These are phyloP conservation scores for Phytophthora sansomeana DNA, from an alignment of 352 stramenopile genomes.

Conservation along the genomic window DNA sequence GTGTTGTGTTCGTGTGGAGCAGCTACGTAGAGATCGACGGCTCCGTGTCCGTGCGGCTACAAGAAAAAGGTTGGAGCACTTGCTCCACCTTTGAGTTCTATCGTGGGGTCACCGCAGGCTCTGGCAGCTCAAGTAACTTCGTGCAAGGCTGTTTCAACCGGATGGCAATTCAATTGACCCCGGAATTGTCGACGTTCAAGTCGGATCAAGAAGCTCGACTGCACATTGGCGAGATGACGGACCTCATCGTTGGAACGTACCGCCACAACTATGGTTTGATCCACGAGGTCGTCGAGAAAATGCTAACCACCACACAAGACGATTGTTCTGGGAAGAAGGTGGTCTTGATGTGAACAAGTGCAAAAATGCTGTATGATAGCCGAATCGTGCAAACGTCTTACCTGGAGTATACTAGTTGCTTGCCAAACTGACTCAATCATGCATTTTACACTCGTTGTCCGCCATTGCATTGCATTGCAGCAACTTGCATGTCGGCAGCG, in stretches of 20 bases:
- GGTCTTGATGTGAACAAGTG: not conserved
- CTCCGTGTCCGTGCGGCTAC: constrained; percentile 34
- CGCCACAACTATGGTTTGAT: constrained; percentile 27
- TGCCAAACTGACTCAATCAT: too few relatives aligned
- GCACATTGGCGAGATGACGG: constrained; percentile 36
- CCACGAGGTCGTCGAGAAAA: constrained; percentile 30
- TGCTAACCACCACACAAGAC: constrained; percentile 19
- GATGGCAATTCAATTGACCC: constrained; percentile 34
- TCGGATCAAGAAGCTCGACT: constrained; percentile 30
- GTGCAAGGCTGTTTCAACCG: constrained; percentile 25
- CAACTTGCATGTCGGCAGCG: not conserved
- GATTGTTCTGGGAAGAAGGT: not conserved
- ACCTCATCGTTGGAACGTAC: constrained; percentile 40
- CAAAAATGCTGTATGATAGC: too few relatives aligned
- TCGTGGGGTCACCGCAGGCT: constrained; percentile 13
- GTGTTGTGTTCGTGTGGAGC: constrained; percentile 43
- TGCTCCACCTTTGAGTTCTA: constrained; percentile 39
- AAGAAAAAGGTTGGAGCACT: constrained; percentile 41
- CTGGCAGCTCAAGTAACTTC: constrained; percentile 19
- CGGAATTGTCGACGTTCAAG: constrained; percentile 28
- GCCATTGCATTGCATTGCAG: too few relatives aligned
- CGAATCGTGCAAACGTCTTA: too few relatives aligned
- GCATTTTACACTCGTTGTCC: too few relatives aligned
- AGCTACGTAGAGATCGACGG: constrained; percentile 39
- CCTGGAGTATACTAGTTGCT: too few relatives aligned